phyloP scores from a whole-genome alignment of 179 eudicot species.

The Spergularia azorica region DNA sequence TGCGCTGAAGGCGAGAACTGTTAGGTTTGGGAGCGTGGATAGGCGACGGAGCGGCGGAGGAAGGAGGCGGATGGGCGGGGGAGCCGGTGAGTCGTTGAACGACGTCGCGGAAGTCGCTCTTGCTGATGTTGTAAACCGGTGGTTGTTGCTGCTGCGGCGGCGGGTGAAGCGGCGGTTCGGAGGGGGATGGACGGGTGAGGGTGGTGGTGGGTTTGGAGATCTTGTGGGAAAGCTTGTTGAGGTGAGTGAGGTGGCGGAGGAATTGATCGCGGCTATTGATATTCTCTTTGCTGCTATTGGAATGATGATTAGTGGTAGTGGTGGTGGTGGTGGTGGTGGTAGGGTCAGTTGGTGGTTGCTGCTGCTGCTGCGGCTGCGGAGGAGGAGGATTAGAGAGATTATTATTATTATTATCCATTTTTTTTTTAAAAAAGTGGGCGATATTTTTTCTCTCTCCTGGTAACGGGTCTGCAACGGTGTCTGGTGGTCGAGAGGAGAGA shows the following conservation, averaged over 20 bases:
- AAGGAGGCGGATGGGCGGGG: conserved; percentile 54
- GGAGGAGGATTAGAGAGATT: conserved; percentile 31
- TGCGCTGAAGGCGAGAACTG: conserved; percentile 76
- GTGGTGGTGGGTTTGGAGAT: conserved; percentile 49
- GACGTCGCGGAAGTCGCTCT: conserved; percentile 81
- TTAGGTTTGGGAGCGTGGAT: conserved; percentile 53
- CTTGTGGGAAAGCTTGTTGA: conserved; percentile 62
- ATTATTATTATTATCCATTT: neutral
- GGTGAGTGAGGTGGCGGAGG: conserved; percentile 54
- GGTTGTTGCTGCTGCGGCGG: conserved; percentile 47
- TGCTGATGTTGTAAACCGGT: conserved; percentile 85
- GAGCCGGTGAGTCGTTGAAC: conserved; percentile 89
- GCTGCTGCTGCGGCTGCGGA: conserved; percentile 15
- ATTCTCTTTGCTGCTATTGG: neutral
- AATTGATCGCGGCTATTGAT: conserved; percentile 35
- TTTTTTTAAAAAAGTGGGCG: neutral
- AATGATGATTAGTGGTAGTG: neutral
- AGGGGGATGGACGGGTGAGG: neutral
- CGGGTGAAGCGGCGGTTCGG: conserved; percentile 22
- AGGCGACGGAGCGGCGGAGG: conserved; percentile 27
- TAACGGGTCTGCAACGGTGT: conserved; percentile 15
- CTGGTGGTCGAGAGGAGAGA: conserved; percentile 6
- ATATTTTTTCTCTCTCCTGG: neutral
- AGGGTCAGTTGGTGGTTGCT: neutral
- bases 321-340: conserved; percentile 4